Conservation (phyloP, 1,284 basidiomycete species). For the Neonothopanus nambi region DNA sequence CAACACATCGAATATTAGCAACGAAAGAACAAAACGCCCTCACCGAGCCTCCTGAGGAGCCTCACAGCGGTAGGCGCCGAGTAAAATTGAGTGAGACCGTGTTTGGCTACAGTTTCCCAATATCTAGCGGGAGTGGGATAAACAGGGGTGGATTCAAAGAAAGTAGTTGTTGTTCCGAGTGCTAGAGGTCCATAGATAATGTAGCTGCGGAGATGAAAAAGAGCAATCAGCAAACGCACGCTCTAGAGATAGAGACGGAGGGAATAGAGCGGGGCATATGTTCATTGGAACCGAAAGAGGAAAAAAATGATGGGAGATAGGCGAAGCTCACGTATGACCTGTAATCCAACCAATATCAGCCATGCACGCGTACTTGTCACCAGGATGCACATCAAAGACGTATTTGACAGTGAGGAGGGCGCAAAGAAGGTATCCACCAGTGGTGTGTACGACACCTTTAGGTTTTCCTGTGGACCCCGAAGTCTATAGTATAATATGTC, state of each 20-base stretch:
- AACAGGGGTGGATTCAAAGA: slow-evolving; percentile 97
- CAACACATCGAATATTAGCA: background rate
- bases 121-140: slow-evolving; percentile 92
- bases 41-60: slow-evolving; percentile 67
- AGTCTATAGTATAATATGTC: slow-evolving; percentile 52
- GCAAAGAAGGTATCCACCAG: slow-evolving; percentile 90
- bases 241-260: too few species aligned
- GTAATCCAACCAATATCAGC: slow-evolving; percentile 99
- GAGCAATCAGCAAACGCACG: background rate
- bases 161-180: slow-evolving; percentile 89
- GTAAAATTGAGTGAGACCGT: slow-evolving; percentile 95
- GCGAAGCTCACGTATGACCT: slow-evolving; percentile 77
- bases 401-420: slow-evolving; percentile 90
- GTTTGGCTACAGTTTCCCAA: slow-evolving; percentile 94
- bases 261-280: too few species aligned
- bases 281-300: slow-evolving; percentile 5
- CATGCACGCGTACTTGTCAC: slow-evolving; percentile 96
- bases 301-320: slow-evolving; percentile 6
- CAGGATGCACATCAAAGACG: slow-evolving; percentile 94
- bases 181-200: slow-evolving; percentile 95
- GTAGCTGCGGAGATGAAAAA: slow-evolving; percentile 70
- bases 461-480: slow-evolving; percentile 96
- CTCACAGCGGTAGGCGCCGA: slow-evolving; percentile 94
- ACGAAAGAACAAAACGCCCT: background rate
- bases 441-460: slow-evolving; percentile 96